Conservation (phyloP, 2,329 filamentous ascomycete species). For the Tolypocladium pustulatum region DNA sequence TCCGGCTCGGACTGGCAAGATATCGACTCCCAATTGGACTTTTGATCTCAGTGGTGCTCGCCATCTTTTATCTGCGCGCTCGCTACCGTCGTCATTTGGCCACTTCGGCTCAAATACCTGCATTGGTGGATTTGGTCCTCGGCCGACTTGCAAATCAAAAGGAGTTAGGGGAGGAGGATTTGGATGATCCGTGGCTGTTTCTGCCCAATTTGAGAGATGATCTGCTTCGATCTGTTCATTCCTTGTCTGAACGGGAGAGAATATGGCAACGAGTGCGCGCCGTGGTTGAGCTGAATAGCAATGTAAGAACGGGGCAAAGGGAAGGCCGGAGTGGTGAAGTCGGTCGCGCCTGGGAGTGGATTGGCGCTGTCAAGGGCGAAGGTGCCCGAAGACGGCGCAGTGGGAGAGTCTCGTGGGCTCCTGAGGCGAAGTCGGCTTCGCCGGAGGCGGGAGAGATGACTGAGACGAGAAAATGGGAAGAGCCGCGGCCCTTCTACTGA, state of each 20-base stretch:
- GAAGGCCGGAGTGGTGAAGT: slow-evolving; percentile 56
- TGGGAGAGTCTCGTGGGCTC: slow-evolving; percentile 37
- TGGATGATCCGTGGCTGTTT: slow-evolving; percentile 71
- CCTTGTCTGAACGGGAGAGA: slow-evolving; percentile 61
- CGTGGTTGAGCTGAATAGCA: slow-evolving; percentile 89
- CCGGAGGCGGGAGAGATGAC: slow-evolving; percentile 10
- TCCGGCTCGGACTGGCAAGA: slow-evolving; percentile 73
- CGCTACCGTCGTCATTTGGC: slow-evolving; percentile 52
- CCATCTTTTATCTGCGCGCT: slow-evolving; percentile 52
- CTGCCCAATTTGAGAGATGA: slow-evolving; percentile 87
- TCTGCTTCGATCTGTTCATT: slow-evolving; percentile 73
- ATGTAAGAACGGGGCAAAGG: slow-evolving; percentile 68
- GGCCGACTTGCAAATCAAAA: slow-evolving; percentile 77
- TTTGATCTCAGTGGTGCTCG: slow-evolving; percentile 40
- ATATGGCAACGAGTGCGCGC: slow-evolving; percentile 76
- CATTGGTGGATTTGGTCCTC: slow-evolving; percentile 74
- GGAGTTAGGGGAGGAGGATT: slow-evolving; percentile 57
- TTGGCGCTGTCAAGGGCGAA: slow-evolving; percentile 43
- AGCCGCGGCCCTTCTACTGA: slow-evolving; percentile 31
- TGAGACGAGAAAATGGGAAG: slow-evolving; percentile 29
- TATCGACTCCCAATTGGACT: slow-evolving; percentile 76
- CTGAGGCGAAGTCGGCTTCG: slow-evolving; percentile 26
- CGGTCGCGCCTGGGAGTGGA: slow-evolving; percentile 60
- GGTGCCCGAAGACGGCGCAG: slow-evolving; percentile 37
- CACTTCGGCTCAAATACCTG: slow-evolving; percentile 64